A percentile compares a stretch with the other conserved stretches of the same genome.
These are phyloP conservation scores for Monosporascus sp. DNA, from an alignment of 2,329 filamentous ascomycete genomes.

Conservation along the genomic window DNA sequence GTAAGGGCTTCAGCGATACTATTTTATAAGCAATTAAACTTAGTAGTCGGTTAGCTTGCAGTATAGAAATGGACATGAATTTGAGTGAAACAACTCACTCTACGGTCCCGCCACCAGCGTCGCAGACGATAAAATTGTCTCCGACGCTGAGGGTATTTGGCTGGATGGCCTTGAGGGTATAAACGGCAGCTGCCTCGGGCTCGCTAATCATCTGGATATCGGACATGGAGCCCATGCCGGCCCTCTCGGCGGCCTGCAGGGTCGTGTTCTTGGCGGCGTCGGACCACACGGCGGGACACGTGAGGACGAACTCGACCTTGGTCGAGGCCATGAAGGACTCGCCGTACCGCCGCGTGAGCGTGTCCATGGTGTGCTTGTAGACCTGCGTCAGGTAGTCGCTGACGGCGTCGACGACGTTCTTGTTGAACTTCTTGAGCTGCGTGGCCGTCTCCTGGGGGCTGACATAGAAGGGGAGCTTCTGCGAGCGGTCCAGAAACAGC, in stretches of 20 bases:
- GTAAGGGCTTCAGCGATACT: conserved; percentile 64
- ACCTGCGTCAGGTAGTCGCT: conserved; percentile 75
- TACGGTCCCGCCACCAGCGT: conserved; percentile 61
- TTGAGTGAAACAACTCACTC: conserved; percentile 45
- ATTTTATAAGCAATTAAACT: conserved; percentile 78
- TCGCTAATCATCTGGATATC: conserved; percentile 77
- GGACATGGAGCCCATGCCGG: conserved; percentile 68
- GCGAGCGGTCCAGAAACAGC: conserved; percentile 74
- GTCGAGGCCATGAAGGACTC: conserved; percentile 74
- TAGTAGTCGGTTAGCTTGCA: conserved; percentile 7
- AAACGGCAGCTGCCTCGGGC: conserved; percentile 75
- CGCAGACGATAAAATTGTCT: conserved; percentile 60
- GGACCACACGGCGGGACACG: conserved; percentile 79
- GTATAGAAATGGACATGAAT: background rate
- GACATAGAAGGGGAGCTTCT: conserved; percentile 77
- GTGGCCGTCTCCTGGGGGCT: conserved; percentile 72
- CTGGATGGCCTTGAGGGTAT: conserved; percentile 74
- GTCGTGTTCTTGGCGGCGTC: conserved; percentile 84
- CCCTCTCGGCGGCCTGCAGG: conserved; percentile 69
- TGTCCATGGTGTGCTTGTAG: conserved; percentile 74
- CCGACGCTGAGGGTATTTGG: conserved; percentile 68
- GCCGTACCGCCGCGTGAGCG: conserved; percentile 67
- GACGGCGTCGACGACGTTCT: conserved; percentile 74
- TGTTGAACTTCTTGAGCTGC: conserved; percentile 68
- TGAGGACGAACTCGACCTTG: conserved; percentile 73